phyloP scores from a whole-genome alignment of 192 early-diverging fungal species.

The Coemansia asiatica region DNA sequence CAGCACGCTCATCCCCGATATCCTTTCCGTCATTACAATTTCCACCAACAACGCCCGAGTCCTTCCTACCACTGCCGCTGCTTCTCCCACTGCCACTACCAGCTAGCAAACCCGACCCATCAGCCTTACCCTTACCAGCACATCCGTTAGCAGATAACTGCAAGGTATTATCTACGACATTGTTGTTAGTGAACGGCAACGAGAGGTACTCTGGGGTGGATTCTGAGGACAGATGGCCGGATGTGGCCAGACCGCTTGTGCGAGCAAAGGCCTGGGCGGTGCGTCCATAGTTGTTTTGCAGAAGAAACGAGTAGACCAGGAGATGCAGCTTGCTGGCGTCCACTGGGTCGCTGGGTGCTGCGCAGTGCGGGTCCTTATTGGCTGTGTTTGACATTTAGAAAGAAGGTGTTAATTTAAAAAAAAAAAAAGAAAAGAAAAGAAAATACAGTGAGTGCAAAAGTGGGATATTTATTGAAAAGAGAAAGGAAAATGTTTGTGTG shows the following conservation, averaged over 20 bases:
- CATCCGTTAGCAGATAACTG: neutral
- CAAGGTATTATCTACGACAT: neutral
- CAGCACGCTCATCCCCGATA: too few species aligned
- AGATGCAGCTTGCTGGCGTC: conserved; percentile 40
- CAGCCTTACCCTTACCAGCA: neutral
- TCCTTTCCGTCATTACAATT: too few species aligned
- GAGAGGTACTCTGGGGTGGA: conserved; percentile 31
- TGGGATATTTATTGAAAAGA: too few species aligned
- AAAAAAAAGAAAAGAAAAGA: conserved; percentile 9
- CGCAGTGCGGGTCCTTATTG: neutral
- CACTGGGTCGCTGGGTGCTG: conserved; percentile 9
- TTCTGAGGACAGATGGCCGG: conserved; percentile 15
- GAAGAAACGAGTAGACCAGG: conserved; percentile 46
- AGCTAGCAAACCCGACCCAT: too few species aligned
- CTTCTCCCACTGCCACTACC: neutral
- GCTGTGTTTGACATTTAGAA: neutral
- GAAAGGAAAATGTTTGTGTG: neutral
- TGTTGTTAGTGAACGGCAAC: conserved; percentile 3
- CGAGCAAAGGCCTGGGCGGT: conserved; percentile 50
- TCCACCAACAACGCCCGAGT: conserved; percentile 12
- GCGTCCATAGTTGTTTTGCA: conserved; percentile 50
- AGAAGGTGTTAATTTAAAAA: neutral
- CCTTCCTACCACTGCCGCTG: conserved; percentile 3
- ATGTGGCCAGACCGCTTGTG: conserved; percentile 31
- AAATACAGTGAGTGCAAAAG: conserved; percentile 3